Base-by-base conservation (phyloP, 1,139 yeast species). In the Taiozyma sp. region DNA sequence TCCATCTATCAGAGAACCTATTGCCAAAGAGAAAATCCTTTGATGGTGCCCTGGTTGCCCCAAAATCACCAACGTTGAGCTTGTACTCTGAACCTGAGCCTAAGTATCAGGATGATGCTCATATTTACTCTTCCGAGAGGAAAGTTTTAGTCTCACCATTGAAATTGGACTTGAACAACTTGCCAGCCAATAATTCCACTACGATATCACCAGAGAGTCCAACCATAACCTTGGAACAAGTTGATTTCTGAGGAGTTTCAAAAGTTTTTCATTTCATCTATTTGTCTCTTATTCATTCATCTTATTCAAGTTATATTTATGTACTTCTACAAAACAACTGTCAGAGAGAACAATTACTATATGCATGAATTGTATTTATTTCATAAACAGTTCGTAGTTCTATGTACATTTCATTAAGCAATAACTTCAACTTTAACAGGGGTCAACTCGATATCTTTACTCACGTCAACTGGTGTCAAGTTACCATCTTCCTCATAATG, bases 1-100 rank as follows among this genome's bases (percentile, higher is more conserved):
- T 77, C 10, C 65, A 73, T 16, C 62, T 76, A 27, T 79, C 74
- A 53, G 79, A 75, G 52, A 73, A 77, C 51, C 66, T 78, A 28
- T 34, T 58, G 1, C 67, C 66, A 30, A 62, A 74, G 52, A 73
- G 77, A 43, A 72, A 67, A 52, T 75, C 78, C 43, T 65, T 65
- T 48, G 79, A 73, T 51, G 64, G 63, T 4, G 47, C 51, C 1
- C 45, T 60, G 9, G 51, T 51, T 9, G 39, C 60, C 59, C 65
- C 64, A 13, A 38, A 30, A 3, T 49, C 57, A 10, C 54, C 56
- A 24, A 49, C 53, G n/a, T 50, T 49, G 7, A 49, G 44, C 12
- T 42, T 54, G 8, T 59, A 58, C 57, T 54, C 62, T 23, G 81
- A 76, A 55, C 80, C 79, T 0, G 65, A 61, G 47, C 80, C 80